Evolutionary conservation across 2,329 filamentous ascomycete genomes (phyloP), one percentile per base, ranked within the genome.

Genomic region (Fusarium sacchari): DNA sequence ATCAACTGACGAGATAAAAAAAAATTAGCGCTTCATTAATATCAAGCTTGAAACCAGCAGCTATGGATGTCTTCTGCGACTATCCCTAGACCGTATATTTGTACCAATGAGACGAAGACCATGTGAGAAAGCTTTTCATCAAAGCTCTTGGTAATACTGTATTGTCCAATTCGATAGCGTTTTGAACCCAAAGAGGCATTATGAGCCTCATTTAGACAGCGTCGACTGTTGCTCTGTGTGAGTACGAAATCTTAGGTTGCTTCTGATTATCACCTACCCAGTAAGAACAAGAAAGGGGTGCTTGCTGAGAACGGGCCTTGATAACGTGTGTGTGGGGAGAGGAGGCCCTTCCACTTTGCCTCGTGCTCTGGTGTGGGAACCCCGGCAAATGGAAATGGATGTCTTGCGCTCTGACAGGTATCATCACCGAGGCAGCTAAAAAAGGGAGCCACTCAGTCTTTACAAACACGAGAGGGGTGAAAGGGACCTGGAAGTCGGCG

Each of bases 401-500:
- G n/a, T 76, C 73, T 73, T 40, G 64, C 61, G 60, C 75, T 70
- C 60, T 68, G 71, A 71, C 73, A 28, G 73, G 71, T 64, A 64
- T 55, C 46, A 76, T 65, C 67, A 68, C 75, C 69, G 73, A 77
- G 69, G 69, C 56, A 62, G 58, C 60, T 59, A 73, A 71, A 73
- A 72, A 69, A 73, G 52, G 37, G 50, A 60, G 62, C 61, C 49
- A 49, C 36, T 32, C 49, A 39, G 32, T 32, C 44, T 55, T 32
- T 34, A 24, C 32, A 39, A 57, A 52, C 32, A 59, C 42, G 40
- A 50, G 65, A 60, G 47, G 50, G 42, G 37, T n/a, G 36, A 43
- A 46, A 56, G 32, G 22, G 36, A 70, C 52, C 32, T 30, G 47
- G 63, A 61, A 55, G 55, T 55, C 43, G 36, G 55, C n/a, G 44